These are phyloP conservation scores for Monosporascus sp. DNA, from an alignment of 2,329 filamentous ascomycete genomes.

Conservation along the genomic window DNA sequence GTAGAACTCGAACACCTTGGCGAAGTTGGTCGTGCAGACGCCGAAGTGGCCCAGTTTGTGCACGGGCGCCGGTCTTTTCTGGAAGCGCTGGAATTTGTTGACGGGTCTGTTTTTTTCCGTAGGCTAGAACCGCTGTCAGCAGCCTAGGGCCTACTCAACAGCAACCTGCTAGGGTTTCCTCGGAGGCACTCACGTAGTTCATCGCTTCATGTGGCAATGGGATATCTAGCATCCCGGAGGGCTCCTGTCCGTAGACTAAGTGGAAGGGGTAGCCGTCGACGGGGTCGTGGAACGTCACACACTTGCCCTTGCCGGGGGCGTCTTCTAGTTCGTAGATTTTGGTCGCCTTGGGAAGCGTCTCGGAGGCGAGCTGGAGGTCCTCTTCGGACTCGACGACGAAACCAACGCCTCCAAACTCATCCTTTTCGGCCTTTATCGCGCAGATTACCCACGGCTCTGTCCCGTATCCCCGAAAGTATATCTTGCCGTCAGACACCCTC, in stretches of 20 bases:
- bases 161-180: too few relatives aligned
- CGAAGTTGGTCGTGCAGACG: slow-evolving; percentile 46
- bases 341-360: slow-evolving; percentile 40
- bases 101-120: slow-evolving; percentile 41
- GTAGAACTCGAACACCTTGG: slow-evolving; percentile 45
- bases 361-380: slow-evolving; percentile 46
- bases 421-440: slow-evolving; percentile 38
- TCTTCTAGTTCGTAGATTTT: slow-evolving; percentile 41
- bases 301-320: slow-evolving; percentile 47
- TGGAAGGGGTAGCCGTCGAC: slow-evolving; percentile 54
- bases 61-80: slow-evolving; percentile 40
- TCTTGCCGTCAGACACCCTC: slow-evolving; percentile 31
- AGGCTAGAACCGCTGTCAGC: slow-evolving; percentile 26
- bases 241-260: slow-evolving; percentile 48
- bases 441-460: slow-evolving; percentile 55
- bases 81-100: slow-evolving; percentile 47
- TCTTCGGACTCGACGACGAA: slow-evolving; percentile 52
- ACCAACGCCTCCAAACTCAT: slow-evolving; percentile 50
- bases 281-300: slow-evolving; percentile 46
- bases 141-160: too few relatives aligned
- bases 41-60: slow-evolving; percentile 53
- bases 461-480: slow-evolving; percentile 58
- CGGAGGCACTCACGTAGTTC: slow-evolving; percentile 34
- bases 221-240: slow-evolving; percentile 29
- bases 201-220: slow-evolving; percentile 36